Evolutionary conservation across 805 yeast species (phyloP).

Genomic region (Maudiozyma turicensis): DNA sequence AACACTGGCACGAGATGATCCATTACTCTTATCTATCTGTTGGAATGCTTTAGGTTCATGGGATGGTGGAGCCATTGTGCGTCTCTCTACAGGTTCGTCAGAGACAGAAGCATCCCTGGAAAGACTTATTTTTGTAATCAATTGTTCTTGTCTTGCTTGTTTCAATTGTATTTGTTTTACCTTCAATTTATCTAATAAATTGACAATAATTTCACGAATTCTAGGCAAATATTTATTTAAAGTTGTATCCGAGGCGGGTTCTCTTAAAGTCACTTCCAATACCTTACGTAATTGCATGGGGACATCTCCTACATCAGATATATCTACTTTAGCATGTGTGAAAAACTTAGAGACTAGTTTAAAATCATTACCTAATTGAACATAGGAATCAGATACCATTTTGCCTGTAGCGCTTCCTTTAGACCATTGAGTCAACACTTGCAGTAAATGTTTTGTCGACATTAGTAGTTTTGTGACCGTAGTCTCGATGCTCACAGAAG

Average conservation of each 20-base stretch:
- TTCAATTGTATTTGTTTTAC: conserved; percentile 52
- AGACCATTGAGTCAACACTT: conserved; percentile 86
- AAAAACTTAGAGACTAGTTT: conserved; percentile 77
- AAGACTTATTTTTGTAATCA: conserved; percentile 4
- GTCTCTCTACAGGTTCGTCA: neutral
- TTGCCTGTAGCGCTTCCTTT: conserved; percentile 65
- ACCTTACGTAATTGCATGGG: conserved; percentile 73
- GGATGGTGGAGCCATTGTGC: neutral
- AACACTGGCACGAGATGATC: neutral
- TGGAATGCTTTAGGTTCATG: neutral
- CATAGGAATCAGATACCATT: conserved; percentile 84
- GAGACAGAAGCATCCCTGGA: conserved; percentile 11
- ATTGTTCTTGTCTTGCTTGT: conserved; percentile 14
- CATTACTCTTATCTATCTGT: neutral
- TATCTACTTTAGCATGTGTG: conserved; percentile 66
- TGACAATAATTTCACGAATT: conserved; percentile 78
- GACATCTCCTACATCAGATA: conserved; percentile 80
- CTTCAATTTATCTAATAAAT: conserved; percentile 68
- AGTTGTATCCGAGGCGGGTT: conserved; percentile 73
- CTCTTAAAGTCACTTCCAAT: conserved; percentile 77
- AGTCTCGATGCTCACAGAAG: conserved; percentile 50
- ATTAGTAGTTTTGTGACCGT: conserved; percentile 72
- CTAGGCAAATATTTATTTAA: conserved; percentile 73
- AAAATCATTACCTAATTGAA: conserved; percentile 87
- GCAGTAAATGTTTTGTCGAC: conserved; percentile 82